Percentiles rank a stretch among this genome's conserved stretches.
These are phyloP conservation scores for Pseudozyma hubeiensis DNA, from an alignment of 1,284 basidiomycete genomes.

Conservation along the genomic window DNA sequence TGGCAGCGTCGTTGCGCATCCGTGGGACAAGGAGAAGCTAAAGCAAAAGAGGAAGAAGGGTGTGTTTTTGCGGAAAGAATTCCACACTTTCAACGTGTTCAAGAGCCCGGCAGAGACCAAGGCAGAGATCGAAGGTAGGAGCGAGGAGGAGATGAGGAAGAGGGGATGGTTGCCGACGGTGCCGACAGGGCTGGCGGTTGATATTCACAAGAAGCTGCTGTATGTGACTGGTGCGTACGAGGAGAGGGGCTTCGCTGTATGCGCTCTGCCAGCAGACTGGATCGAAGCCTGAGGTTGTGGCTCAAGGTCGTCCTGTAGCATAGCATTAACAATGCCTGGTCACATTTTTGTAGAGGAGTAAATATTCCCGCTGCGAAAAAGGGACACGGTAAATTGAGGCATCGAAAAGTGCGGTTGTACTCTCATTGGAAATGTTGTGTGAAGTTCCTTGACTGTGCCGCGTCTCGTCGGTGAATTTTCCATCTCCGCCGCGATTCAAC, in stretches of 20 bases:
- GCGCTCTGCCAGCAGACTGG: conserved; percentile 41
- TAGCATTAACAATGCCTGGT: too few species aligned
- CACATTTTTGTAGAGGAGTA: too few species aligned
- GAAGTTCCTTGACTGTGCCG: conserved; percentile 23
- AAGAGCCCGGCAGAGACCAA: conserved; percentile 32
- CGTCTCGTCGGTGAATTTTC: conserved; percentile 20
- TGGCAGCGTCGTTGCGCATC: conserved; percentile 41
- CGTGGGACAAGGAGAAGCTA: conserved; percentile 48
- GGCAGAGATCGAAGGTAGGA: conserved; percentile 33
- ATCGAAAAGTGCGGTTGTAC: background rate
- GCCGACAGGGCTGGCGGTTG: conserved; percentile 52
- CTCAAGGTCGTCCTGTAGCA: background rate
- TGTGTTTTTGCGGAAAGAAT: conserved; percentile 44
- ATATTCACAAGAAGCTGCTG: conserved; percentile 35
- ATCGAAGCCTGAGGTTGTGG: conserved; percentile 21
- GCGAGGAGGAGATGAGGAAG: conserved; percentile 19
- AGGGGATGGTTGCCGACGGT: conserved; percentile 52
- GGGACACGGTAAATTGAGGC: background rate
- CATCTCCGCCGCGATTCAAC: conserved; percentile 14
- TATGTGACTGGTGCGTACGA: conserved; percentile 54
- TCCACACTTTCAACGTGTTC: conserved; percentile 45
- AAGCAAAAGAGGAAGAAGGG: conserved; percentile 34
- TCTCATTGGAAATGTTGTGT: conserved; percentile 27
- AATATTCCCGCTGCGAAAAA: background rate
- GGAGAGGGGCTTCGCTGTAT: conserved; percentile 51